Base-by-base conservation (phyloP, 495 filamentous ascomycete genomes). In the Daldinia vernicosa region DNA sequence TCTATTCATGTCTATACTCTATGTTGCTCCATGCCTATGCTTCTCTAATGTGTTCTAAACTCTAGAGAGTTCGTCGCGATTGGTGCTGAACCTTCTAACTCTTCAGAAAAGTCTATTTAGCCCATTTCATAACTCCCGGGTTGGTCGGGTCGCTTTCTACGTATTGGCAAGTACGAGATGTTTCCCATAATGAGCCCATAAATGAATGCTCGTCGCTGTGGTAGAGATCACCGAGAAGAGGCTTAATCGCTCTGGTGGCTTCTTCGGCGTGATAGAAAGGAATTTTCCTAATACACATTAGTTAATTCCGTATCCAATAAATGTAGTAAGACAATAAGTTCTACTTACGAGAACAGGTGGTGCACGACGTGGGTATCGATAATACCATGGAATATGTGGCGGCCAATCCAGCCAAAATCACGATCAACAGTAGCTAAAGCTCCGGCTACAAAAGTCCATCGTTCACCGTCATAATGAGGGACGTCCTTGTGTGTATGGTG, bases 341-440 rank as follows among this genome's bases (percentile, higher is more conserved):
- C 17, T 7, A 74, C 75, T 68, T 74, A 77, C 75, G 82, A 82
- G 77, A 89, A 84, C 56, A 89, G 80, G 79, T 90, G 89, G 77
- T 91, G 89, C 24, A 90, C 79, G 60, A 91, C 89, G 75, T 90
- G 88, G 56, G 85, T 86, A 72, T 90, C 88, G 69, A 89, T 87
- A 72, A 90, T 89, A 70, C 87, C 85, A 78, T 90, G 88, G 80
- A 90, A 86, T 69, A 90, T 80, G 65, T 86, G 83, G 51, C 85
- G 84, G 27, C 88, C 88, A 64, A 89, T 86, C 76, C 88, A 89
- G 60, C 88, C 88, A 63, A 88, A 85, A 45, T 87, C 84, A 52
- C 89, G 85, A 77, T 91, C 89, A 39, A 91, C 84, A 22, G 88
- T 91, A 17, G 85, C 82, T 27, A 88, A 83, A 30, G 89, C 88